These are phyloP conservation scores for Colletotrichum nymphaeae DNA, from an alignment of 2,329 filamentous ascomycete genomes.

Conservation along the genomic window DNA sequence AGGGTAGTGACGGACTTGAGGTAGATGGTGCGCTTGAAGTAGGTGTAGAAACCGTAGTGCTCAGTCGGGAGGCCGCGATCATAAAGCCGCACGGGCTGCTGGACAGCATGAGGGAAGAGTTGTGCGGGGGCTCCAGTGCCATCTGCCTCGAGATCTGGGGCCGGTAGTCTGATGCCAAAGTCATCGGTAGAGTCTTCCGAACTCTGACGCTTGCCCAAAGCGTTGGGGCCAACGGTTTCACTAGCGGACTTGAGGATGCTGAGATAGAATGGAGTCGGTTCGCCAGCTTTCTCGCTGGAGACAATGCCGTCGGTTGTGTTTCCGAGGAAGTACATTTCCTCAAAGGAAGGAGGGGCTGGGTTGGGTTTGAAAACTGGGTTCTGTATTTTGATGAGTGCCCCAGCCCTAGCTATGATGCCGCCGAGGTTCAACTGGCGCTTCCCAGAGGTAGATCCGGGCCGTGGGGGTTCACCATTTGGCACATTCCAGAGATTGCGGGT, in stretches of 20 bases:
- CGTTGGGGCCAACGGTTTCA: conserved; percentile 43
- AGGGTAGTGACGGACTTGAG: conserved; percentile 69
- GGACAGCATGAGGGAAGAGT: conserved; percentile 75
- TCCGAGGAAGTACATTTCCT: conserved; percentile 85
- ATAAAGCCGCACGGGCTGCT: conserved; percentile 87
- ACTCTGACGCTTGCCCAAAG: conserved; percentile 43
- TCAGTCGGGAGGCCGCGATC: conserved; percentile 84
- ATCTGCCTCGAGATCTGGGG: conserved; percentile 71
- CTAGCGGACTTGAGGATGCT: conserved; percentile 69
- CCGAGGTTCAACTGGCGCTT: conserved; percentile 14
- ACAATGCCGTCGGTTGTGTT: conserved; percentile 84
- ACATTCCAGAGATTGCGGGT: conserved; percentile 63
- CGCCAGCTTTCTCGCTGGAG: conserved; percentile 78
- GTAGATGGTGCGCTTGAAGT: conserved; percentile 90
- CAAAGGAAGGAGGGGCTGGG: conserved; percentile 68
- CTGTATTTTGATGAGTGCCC: conserved; percentile 34
- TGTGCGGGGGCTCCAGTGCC: conserved; percentile 79
- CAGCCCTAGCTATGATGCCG: conserved; percentile 32
- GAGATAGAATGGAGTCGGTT: conserved; percentile 90
- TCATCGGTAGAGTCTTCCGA: conserved; percentile 35
- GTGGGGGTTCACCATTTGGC: conserved; percentile 50
- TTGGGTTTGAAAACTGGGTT: conserved; percentile 57
- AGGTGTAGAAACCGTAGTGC: conserved; percentile 94
- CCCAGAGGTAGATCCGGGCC: conserved; percentile 32
- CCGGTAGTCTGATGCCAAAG: conserved; percentile 60